Conservation (phyloP, 305 asterid species). For the Fraxinus greggii region DNA sequence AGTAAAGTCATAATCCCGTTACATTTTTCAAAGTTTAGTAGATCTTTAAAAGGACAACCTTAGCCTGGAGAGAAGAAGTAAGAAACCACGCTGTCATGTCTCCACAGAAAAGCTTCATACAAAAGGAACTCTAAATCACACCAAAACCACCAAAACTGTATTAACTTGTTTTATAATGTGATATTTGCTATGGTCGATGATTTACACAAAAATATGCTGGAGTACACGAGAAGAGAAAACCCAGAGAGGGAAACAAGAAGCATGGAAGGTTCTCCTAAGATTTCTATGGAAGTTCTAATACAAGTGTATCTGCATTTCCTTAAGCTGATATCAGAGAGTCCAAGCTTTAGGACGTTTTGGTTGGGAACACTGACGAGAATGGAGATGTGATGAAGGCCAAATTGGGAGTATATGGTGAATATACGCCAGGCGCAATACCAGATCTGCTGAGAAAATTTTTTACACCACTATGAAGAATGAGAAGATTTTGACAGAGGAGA, state of each 20-base stretch:
- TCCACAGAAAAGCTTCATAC: slow-evolving; percentile 56
- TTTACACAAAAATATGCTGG: slow-evolving; percentile 77
- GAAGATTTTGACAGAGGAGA: slow-evolving; percentile 54
- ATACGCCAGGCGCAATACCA: slow-evolving; percentile 58
- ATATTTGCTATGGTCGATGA: slow-evolving; percentile 85
- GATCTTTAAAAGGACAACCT: slow-evolving; percentile 76
- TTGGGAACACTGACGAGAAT: slow-evolving; percentile 66
- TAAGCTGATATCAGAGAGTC: slow-evolving; percentile 69
- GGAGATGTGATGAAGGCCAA: slow-evolving; percentile 86
- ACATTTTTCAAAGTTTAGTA: slow-evolving; percentile 62
- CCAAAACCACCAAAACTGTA: slow-evolving; percentile 63
- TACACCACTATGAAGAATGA: slow-evolving; percentile 58
- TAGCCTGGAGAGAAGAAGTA: slow-evolving; percentile 81
- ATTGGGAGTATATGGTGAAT: slow-evolving; percentile 65
- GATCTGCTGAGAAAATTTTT: slow-evolving; percentile 57
- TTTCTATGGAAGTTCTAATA: slow-evolving; percentile 70
- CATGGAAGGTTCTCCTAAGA: slow-evolving; percentile 75
- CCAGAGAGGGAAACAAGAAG: slow-evolving; percentile 80
- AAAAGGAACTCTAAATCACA: slow-evolving; percentile 64
- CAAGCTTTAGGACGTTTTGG: slow-evolving; percentile 70
- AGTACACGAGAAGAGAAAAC: slow-evolving; percentile 74
- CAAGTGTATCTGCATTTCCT: slow-evolving; percentile 59
- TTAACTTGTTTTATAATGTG: slow-evolving; percentile 60
- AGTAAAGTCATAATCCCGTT: slow-evolving; percentile 44
- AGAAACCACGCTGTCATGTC: slow-evolving; percentile 83